These are phyloP conservation scores for Phytophthora pinifolia DNA, from an alignment of 352 stramenopile species.

Conservation along the genomic window DNA sequence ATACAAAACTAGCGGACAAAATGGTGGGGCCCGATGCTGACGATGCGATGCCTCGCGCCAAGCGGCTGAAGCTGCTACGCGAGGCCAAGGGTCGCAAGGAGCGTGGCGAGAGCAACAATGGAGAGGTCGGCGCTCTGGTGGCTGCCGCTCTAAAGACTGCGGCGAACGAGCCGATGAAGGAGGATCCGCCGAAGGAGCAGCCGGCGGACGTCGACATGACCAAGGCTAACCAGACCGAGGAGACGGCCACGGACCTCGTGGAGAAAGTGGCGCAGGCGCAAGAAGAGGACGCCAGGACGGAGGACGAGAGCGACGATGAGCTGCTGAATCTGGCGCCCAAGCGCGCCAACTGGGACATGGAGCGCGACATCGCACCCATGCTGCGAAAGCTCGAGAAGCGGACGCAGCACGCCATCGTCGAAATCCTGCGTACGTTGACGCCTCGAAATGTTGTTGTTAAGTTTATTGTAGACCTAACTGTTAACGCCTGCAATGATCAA, in stretches of 20 bases:
- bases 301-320: constrained; percentile 62
- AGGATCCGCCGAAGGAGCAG: constrained; percentile 16
- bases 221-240: constrained; percentile 1
- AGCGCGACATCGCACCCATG: constrained; percentile 85
- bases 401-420: constrained; percentile 85
- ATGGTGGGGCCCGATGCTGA: constrained; percentile 11
- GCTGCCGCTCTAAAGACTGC: constrained; percentile 8
- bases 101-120: constrained; percentile 34
- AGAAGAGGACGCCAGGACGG: constrained; percentile 27
- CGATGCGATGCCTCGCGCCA: constrained; percentile 72
- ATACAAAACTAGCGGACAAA: too few relatives aligned
- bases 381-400: constrained; percentile 85
- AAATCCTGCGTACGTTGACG: constrained; percentile 73
- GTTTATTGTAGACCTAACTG: too few relatives aligned
- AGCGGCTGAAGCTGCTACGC: constrained; percentile 83
- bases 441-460: too few relatives aligned
- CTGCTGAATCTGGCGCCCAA: constrained; percentile 78
- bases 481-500: neutral
- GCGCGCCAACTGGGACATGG: constrained; percentile 87
- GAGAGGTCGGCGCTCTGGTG: constrained; percentile 4
- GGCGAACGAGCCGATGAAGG: constrained; percentile 14
- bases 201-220: constrained; percentile 17
- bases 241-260: constrained; percentile 14
- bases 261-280: constrained; percentile 29
- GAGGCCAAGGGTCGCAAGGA: constrained; percentile 85